These are phyloP conservation scores for Extremus antarcticus DNA, from an alignment of 495 filamentous ascomycete species.

Conservation along the genomic window DNA sequence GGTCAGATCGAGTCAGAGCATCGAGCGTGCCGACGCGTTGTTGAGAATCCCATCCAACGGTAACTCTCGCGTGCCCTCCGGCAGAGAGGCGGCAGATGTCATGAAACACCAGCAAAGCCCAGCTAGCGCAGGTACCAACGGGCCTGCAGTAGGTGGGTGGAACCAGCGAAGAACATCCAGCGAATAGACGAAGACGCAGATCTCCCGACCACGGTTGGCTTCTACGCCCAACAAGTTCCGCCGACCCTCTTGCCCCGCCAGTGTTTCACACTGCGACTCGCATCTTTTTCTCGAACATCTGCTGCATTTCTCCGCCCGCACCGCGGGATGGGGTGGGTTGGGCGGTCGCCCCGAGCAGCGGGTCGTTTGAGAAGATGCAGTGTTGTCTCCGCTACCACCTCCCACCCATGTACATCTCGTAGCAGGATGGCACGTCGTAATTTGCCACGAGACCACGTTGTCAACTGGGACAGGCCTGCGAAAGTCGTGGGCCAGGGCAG, in stretches of 20 bases:
- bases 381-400: not conserved
- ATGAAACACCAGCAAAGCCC: not conserved
- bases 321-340: not conserved
- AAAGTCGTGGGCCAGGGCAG: not conserved
- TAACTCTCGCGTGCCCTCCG: not conserved
- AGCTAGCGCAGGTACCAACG: not conserved
- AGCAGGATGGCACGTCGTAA: not conserved
- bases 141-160: not conserved
- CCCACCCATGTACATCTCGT: not conserved
- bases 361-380: not conserved
- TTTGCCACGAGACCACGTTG: not conserved
- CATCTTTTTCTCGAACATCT: not conserved
- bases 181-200: not conserved
- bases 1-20: not conserved
- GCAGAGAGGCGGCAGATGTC: not conserved
- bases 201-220: not conserved
- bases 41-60: not conserved
- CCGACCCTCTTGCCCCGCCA: not conserved
- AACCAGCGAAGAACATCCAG: not conserved
- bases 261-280: slow-evolving; percentile 1
- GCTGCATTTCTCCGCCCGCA: not conserved
- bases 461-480: not conserved
- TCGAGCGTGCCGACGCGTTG: not conserved
- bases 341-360: not conserved
- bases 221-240: not conserved